Base-by-base conservation (phyloP, 108 stramenopile species). In the Fragilaria radians region DNA sequence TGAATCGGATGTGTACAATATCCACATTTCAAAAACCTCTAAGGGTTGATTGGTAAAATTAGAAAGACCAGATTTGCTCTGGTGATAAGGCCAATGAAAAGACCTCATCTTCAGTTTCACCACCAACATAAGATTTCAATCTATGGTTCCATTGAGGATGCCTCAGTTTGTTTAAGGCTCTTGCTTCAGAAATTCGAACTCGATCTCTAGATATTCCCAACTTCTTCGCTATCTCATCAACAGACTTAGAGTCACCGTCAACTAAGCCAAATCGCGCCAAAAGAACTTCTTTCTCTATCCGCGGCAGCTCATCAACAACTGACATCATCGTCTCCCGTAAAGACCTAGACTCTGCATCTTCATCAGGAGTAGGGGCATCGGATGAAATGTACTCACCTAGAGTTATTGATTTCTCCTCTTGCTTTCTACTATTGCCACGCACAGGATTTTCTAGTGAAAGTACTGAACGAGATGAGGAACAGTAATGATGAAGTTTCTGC, bases 81-180 rank as follows among this genome's bases (percentile, higher is more conserved):
- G 55, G 55, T 22, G 55, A 57, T 5, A 57, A 34, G 7, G 19
- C 34, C 32, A 34, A 18, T n/a, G 19, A n/a, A 33, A 32, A 17
- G 19, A 23, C 55, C 19, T 34, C 55, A 19, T 51, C 50, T 51
- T 51, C 55, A 19, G 7, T 32, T 14, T 57, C 55, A 19, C 55
- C 62, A 18, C 62, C 63, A 14, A 91, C 62, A 52, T 82, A 92
- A 50, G 79, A 79, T 57, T 86, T 84, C 51, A 93, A 52, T 28
- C 76, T 66, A 57, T 89, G 83, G 59, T 81, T 93, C 63, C 79
- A 66, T 54, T 76, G 67, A 31, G 91, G 91, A 47, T 78, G 74
- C 18, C 91, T 76, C 32, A 97, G 75, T 70, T 97, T 95, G 67
- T 88, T 80, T 49, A 97, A 66, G n/a, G 94, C 96, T 62, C 78